A percentile compares a stretch with the other conserved stretches of the same genome.
Conservation (phyloP, 1,284 basidiomycete species). For the Naganishia cerealis region DNA sequence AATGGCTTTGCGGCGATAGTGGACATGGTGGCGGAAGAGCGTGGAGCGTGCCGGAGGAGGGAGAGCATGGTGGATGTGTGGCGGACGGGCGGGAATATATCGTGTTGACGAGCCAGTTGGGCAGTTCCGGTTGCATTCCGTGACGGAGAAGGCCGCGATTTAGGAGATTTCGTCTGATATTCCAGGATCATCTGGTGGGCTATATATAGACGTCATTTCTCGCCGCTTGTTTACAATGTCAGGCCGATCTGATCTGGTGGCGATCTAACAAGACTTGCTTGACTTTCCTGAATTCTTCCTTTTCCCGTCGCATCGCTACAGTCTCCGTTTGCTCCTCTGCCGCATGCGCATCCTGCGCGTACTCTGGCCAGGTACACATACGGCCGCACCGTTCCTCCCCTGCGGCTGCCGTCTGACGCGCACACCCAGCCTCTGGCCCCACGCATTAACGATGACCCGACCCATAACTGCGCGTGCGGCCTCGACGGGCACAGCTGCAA, state of each 20-base stretch:
- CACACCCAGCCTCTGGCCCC: neutral
- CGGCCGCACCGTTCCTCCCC: neutral
- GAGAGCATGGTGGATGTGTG: neutral
- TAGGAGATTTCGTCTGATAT: neutral
- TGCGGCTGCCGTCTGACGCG: neutral
- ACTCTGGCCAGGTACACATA: neutral
- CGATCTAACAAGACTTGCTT: neutral
- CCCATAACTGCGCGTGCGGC: neutral
- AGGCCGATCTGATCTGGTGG: slow-evolving; percentile 4
- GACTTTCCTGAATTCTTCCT: neutral
- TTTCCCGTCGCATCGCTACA: neutral
- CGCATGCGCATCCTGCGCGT: slow-evolving; percentile 14
- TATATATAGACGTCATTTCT: neutral
- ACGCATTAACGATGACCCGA: slow-evolving; percentile 5
- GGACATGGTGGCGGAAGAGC: slow-evolving; percentile 5
- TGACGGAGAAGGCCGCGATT: slow-evolving; percentile 3
- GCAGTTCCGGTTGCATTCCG: slow-evolving; percentile 5
- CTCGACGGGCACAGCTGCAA: neutral
- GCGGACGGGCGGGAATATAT: neutral
- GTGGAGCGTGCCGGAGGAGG: neutral
- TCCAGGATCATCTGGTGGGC: neutral
- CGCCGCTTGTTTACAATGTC: slow-evolving; percentile 12
- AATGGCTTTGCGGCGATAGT: slow-evolving; percentile 62
- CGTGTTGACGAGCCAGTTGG: neutral
- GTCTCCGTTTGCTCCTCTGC: neutral